A percentile compares a stretch with the other conserved stretches of the same genome.
These are phyloP conservation scores for Neonectria coccinea DNA, from an alignment of 2,329 filamentous ascomycete species.

Conservation along the genomic window DNA sequence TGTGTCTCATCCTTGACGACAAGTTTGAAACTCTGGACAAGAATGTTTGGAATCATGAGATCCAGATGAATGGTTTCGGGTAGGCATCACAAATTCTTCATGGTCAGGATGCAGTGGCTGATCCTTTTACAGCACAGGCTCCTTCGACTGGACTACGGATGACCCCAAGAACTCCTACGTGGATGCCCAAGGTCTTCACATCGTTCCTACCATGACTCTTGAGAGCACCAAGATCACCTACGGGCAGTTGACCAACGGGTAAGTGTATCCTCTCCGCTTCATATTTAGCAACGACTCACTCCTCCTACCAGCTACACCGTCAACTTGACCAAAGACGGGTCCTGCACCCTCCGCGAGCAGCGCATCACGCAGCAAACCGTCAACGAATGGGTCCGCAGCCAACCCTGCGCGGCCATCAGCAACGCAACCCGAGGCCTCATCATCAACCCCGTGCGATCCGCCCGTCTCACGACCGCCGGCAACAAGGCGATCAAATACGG, in stretches of 20 bases:
- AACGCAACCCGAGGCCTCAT: slow-evolving; percentile 58
- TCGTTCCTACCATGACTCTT: slow-evolving; percentile 61
- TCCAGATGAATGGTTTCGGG: slow-evolving; percentile 55
- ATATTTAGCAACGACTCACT: not conserved
- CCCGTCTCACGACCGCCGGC: slow-evolving; percentile 56
- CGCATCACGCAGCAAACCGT: slow-evolving; percentile 20
- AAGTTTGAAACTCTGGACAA: slow-evolving; percentile 48
- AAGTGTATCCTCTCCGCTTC: not conserved
- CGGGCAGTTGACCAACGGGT: slow-evolving; percentile 49
- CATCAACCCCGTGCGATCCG: slow-evolving; percentile 61
- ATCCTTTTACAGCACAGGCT: slow-evolving; percentile 44
- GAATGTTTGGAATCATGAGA: slow-evolving; percentile 58
- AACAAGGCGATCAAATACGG: slow-evolving; percentile 62
- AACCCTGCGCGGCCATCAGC: slow-evolving; percentile 53
- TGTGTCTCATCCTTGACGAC: slow-evolving; percentile 43
- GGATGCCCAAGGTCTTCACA: slow-evolving; percentile 60
- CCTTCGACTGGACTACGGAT: slow-evolving; percentile 65
- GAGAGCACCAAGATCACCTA: slow-evolving; percentile 45
- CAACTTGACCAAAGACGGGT: slow-evolving; percentile 54
- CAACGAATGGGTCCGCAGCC: slow-evolving; percentile 15
- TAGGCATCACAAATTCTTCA: slow-evolving; percentile 32
- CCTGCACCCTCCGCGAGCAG: slow-evolving; percentile 53
- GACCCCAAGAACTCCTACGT: slow-evolving; percentile 60
- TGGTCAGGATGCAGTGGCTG: not conserved
- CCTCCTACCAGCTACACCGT: slow-evolving; percentile 49